These are phyloP conservation scores for Trametopsis cervina DNA, from an alignment of 768 basidiomycete genomes.

Conservation along the genomic window DNA sequence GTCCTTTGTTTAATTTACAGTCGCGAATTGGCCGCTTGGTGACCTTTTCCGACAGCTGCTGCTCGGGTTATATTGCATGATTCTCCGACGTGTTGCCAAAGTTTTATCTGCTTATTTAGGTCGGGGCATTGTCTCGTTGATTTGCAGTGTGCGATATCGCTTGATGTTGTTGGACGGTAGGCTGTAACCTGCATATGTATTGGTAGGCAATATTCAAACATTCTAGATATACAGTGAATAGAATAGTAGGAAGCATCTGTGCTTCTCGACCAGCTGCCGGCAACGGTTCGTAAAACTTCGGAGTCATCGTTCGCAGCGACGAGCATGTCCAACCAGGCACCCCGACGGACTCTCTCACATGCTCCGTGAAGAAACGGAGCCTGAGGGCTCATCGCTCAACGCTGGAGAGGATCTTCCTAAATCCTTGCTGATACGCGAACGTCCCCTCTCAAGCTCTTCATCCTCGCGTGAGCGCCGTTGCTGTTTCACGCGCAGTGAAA, in stretches of 20 bases:
- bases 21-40: background rate
- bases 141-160: too few relatives aligned
- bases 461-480: constrained; percentile 17
- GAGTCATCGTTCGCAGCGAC: too few relatives aligned
- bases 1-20: too few relatives aligned
- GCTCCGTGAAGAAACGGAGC: background rate
- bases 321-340: too few relatives aligned
- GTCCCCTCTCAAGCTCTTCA: constrained; percentile 22
- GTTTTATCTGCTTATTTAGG: too few relatives aligned
- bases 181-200: background rate
- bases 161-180: too few relatives aligned
- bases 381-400: background rate
- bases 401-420: background rate
- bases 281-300: too few relatives aligned
- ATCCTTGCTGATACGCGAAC: constrained; percentile 34
- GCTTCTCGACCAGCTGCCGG: too few relatives aligned
- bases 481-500: constrained; percentile 10
- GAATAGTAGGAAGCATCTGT: too few relatives aligned
- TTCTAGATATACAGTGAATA: background rate
- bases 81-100: too few relatives aligned
- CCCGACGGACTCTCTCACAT: background rate
- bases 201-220: background rate
- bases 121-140: too few relatives aligned
- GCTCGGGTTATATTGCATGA: too few relatives aligned
- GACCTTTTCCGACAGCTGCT: background rate